Evolutionary conservation across 2,329 filamentous ascomycete genomes (phyloP).

Genomic region (Ascomycota sp.): DNA sequence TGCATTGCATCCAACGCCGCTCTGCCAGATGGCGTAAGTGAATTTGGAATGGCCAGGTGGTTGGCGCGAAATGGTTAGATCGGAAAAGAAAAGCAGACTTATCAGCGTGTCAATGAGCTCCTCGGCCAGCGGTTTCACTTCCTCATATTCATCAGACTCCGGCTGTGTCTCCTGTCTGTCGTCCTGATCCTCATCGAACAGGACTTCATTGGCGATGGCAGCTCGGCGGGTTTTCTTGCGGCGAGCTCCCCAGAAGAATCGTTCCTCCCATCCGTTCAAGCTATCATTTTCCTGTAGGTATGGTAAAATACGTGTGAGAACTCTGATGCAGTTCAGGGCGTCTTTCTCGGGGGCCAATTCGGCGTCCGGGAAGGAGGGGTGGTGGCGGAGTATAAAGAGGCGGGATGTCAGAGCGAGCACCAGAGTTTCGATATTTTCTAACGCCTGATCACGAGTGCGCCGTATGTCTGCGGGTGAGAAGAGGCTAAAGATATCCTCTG

Average conservation of each 20-base stretch:
- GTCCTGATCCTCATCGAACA: conserved; percentile 59
- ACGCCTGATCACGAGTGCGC: conserved; percentile 62
- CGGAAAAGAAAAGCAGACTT: conserved; percentile 78
- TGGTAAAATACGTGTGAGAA: conserved; percentile 74
- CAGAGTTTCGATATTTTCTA: conserved; percentile 79
- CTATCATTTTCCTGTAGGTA: conserved; percentile 82
- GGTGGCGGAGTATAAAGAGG: conserved; percentile 63
- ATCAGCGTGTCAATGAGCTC: conserved; percentile 80
- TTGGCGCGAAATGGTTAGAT: conserved; percentile 64
- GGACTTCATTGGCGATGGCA: conserved; percentile 48
- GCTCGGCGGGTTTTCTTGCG: conserved; percentile 50
- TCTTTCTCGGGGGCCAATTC: conserved; percentile 71
- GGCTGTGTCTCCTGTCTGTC: conserved; percentile 25
- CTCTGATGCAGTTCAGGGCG: conserved; percentile 84
- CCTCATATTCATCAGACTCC: conserved; percentile 47
- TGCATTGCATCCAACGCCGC: conserved; percentile 86
- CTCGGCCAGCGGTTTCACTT: conserved; percentile 73
- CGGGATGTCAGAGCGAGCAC: conserved; percentile 68
- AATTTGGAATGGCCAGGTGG: conserved; percentile 58
- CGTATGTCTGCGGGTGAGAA: conserved; percentile 81
- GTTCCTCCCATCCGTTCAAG: conserved; percentile 69
- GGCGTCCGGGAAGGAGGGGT: conserved; percentile 74
- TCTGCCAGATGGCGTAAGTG: conserved; percentile 92
- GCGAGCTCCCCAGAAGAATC: conserved; percentile 74
- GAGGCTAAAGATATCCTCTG: conserved; percentile 90